These are phyloP conservation scores for Lactarius sp. DNA, from an alignment of 768 basidiomycete species.

Conservation along the genomic window DNA sequence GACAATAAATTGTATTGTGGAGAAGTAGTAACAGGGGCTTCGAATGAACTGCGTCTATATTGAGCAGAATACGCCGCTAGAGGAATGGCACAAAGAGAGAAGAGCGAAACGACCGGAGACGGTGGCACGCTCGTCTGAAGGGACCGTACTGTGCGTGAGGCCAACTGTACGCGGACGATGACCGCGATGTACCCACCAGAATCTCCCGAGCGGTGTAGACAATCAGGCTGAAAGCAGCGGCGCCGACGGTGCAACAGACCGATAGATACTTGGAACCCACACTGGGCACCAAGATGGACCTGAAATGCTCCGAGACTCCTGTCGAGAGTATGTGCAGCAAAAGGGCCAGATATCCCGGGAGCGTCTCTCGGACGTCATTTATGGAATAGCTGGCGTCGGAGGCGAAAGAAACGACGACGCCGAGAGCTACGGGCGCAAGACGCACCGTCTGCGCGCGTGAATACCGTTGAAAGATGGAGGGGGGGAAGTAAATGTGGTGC, in stretches of 20 bases:
- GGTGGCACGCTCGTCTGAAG: slow-evolving; percentile 32
- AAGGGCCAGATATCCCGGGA: slow-evolving; percentile 67
- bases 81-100: slow-evolving; percentile 55
- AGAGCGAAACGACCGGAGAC: slow-evolving; percentile 50
- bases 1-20: slow-evolving; percentile 56
- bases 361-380: slow-evolving; percentile 39
- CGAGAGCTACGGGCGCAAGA: slow-evolving; percentile 41
- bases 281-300: slow-evolving; percentile 51
- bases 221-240: slow-evolving; percentile 56
- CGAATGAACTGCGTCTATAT: slow-evolving; percentile 50
- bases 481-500: slow-evolving; percentile 26
- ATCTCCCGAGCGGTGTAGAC: slow-evolving; percentile 58
- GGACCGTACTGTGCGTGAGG: neutral
- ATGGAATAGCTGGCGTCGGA: slow-evolving; percentile 48
- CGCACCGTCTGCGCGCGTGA: slow-evolving; percentile 42
- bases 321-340: slow-evolving; percentile 55
- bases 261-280: slow-evolving; percentile 53
- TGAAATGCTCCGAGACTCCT: slow-evolving; percentile 57
- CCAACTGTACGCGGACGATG: neutral
- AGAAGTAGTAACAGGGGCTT: slow-evolving; percentile 45
- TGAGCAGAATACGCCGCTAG: slow-evolving; percentile 57
- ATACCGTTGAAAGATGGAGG: slow-evolving; percentile 4
- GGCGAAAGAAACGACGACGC: slow-evolving; percentile 51
- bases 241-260: slow-evolving; percentile 55
- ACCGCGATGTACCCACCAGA: slow-evolving; percentile 40